Conservation (phyloP, 345 rosid genomes). For the Populus simonii region DNA sequence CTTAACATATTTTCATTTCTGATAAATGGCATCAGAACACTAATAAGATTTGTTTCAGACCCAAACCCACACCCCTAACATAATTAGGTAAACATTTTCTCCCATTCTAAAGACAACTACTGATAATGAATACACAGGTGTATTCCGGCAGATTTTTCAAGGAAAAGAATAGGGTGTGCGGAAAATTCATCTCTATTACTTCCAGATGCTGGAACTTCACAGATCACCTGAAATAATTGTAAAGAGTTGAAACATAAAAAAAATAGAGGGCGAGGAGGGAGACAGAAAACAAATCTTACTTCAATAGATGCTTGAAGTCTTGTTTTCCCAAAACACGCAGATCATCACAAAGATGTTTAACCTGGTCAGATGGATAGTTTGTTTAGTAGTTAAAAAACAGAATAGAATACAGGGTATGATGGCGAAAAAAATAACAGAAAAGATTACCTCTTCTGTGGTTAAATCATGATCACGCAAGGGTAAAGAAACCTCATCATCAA, state of each 20-base stretch:
- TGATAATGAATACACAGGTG: too few species aligned
- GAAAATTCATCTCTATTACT: too few species aligned
- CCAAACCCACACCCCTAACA: too few species aligned
- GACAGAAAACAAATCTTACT: slow-evolving; percentile 48
- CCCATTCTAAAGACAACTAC: too few species aligned
- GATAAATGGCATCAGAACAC: background rate
- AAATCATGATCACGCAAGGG: slow-evolving; percentile 58
- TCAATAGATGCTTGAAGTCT: slow-evolving; percentile 83
- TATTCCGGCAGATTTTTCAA: too few species aligned
- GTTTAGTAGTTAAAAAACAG: background rate
- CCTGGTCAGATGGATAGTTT: slow-evolving; percentile 37
- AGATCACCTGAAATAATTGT: background rate
- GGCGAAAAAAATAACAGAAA: background rate
- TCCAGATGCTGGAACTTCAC: too few species aligned
- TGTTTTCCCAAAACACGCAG: slow-evolving; percentile 86
- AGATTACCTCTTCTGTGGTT: slow-evolving; percentile 77
- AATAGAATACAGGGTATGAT: background rate
- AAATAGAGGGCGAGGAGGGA: background rate
- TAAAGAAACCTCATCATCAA: slow-evolving; percentile 58
- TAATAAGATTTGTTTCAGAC: too few species aligned
- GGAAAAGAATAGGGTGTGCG: too few species aligned
- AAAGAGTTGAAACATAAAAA: background rate
- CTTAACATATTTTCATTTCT: background rate
- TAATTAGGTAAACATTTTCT: too few species aligned
- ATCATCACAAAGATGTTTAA: slow-evolving; percentile 84